Conservation (phyloP, 345 rosid genomes). For the Salix dunnii region DNA sequence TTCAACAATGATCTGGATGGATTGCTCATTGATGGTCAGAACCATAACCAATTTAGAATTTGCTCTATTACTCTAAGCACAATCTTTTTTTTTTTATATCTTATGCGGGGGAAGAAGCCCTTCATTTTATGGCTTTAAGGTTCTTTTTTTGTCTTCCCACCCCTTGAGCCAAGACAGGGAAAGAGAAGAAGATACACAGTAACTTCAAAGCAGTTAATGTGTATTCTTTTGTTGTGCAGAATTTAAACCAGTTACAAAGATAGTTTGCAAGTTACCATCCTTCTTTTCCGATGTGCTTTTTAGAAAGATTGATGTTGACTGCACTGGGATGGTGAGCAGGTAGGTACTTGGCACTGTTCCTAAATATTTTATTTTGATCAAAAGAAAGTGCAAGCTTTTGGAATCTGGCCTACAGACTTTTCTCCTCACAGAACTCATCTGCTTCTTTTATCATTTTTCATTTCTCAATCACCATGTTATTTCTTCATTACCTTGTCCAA, state of each 20-base stretch:
- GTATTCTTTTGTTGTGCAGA: slow-evolving; percentile 10
- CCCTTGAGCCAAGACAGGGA: not conserved
- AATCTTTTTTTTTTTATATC: not conserved
- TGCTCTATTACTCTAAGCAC: not conserved
- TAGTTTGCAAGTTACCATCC: slow-evolving; percentile 86
- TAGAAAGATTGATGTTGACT: slow-evolving; percentile 57
- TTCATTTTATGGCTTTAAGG: not conserved
- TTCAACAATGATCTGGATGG: slow-evolving; percentile 22
- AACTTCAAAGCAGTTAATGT: not conserved
- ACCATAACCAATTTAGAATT: not conserved
- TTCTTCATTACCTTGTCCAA: not conserved
- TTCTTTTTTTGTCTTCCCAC: not conserved
- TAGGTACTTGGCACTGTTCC: slow-evolving; percentile 20
- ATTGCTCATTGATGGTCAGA: slow-evolving; percentile 23
- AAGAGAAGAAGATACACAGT: not conserved
- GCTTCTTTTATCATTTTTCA: not conserved
- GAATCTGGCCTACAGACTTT: not conserved
- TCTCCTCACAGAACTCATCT: not conserved
- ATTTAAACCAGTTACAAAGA: slow-evolving; percentile 38
- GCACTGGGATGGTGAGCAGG: slow-evolving; percentile 70
- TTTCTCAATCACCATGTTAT: not conserved
- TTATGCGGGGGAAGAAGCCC: not conserved
- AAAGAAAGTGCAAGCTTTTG: not conserved
- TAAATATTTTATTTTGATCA: not conserved
- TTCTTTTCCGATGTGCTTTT: slow-evolving; percentile 65